These are phyloP conservation scores for Mortierella sp. DNA, from an alignment of 371 early-diverging fungal genomes.

Conservation along the genomic window DNA sequence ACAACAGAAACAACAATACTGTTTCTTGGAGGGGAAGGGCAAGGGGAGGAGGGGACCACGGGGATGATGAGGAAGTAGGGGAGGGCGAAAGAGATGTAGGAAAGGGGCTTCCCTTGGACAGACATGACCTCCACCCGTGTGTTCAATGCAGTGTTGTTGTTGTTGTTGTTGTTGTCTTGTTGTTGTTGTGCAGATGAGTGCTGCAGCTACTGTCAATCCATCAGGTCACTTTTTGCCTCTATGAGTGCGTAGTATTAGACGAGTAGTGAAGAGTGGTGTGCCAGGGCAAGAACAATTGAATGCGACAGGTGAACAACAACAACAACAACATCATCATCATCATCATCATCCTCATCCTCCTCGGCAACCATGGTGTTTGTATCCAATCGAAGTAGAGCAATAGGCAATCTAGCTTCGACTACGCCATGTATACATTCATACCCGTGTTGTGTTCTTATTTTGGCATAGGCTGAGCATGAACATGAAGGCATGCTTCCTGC, in stretches of 20 bases:
- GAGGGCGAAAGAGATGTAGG: not conserved
- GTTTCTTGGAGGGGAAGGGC: not conserved
- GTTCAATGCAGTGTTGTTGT: not conserved
- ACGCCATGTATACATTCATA: too few species aligned
- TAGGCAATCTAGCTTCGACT: not conserved
- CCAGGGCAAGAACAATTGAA: not conserved
- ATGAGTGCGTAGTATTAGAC: not conserved
- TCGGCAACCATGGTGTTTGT: not conserved
- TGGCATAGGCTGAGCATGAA: not conserved
- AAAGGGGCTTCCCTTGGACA: conserved; percentile 4
- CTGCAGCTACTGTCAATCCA: not conserved
- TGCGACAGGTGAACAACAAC: not conserved
- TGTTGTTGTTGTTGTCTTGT: not conserved
- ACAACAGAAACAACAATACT: too few species aligned
- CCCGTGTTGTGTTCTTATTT: not conserved
- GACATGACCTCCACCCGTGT: conserved; percentile 13
- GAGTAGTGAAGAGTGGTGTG: too few species aligned
- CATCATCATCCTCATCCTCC: not conserved
- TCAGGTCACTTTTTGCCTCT: not conserved
- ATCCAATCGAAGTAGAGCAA: not conserved
- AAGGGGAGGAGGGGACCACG: not conserved
- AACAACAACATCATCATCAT: not conserved
- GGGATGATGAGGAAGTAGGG: not conserved
- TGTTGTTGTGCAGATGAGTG: not conserved
- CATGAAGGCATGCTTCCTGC: not conserved